Percentiles rank a stretch among this genome's conserved stretches.
Conservation (phyloP, 495 filamentous ascomycete species). For the Trichocladium uniseriatum region DNA sequence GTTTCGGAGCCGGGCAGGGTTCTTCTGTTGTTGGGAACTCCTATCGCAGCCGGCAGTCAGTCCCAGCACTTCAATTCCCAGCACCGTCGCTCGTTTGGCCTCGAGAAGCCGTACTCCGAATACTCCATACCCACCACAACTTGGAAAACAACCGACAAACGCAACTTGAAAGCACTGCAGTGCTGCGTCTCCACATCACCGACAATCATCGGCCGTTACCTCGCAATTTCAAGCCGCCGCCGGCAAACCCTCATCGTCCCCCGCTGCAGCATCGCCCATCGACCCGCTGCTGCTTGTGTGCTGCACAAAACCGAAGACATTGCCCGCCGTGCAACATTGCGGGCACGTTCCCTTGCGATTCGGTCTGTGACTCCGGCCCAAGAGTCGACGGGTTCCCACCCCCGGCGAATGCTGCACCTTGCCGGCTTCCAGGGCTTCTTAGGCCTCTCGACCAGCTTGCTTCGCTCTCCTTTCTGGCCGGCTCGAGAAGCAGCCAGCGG, state of each 20-base stretch:
- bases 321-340: conserved; percentile 19
- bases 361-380: conserved; percentile 6
- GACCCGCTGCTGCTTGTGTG: conserved; percentile 4
- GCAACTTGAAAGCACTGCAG: background rate
- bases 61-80: background rate
- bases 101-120: background rate
- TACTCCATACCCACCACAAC: too few species aligned
- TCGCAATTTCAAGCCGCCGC: background rate
- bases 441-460: background rate
- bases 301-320: conserved; percentile 26
- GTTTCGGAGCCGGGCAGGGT: too few species aligned
- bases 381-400: conserved; percentile 3
- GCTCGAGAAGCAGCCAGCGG: conserved; percentile 1
- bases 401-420: conserved; percentile 2
- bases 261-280: conserved; percentile 7
- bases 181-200: background rate
- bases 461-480: conserved; percentile 1
- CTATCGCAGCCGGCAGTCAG: too few species aligned
- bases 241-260: background rate
- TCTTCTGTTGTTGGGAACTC: too few species aligned
- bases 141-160: background rate
- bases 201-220: conserved; percentile 1
- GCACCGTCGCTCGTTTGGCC: background rate
- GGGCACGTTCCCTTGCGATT: conserved; percentile 10
- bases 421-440: background rate